phyloP scores from a whole-genome alignment of 306 rosid genomes.

The Astragalus glycyphyllos region DNA sequence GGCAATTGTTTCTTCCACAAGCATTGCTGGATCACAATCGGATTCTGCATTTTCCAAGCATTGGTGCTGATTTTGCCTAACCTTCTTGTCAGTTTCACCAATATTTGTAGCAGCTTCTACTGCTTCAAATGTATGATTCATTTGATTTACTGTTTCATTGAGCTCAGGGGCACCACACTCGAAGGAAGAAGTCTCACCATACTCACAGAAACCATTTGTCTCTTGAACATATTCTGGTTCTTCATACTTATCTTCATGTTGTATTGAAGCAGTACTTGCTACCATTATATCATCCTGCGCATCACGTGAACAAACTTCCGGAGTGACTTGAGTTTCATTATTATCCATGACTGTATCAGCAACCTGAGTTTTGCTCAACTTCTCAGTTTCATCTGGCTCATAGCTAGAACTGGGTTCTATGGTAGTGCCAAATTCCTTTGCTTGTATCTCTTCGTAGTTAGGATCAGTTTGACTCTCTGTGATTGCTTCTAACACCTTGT shows the following conservation, averaged over 20 bases:
- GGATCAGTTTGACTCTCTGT: slow-evolving; percentile 47
- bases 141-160: slow-evolving; percentile 43
- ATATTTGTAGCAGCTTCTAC: slow-evolving; percentile 35
- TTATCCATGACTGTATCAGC: slow-evolving; percentile 43
- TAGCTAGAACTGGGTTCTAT: slow-evolving; percentile 40
- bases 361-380: slow-evolving; percentile 42
- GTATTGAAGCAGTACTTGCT: slow-evolving; percentile 43
- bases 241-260: slow-evolving; percentile 44
- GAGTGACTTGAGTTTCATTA: slow-evolving; percentile 42
- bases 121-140: slow-evolving; percentile 45
- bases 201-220: slow-evolving; percentile 45
- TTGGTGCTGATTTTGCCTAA: slow-evolving; percentile 49
- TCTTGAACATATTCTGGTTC: slow-evolving; percentile 44
- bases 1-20: slow-evolving; percentile 54
- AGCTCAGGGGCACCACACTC: slow-evolving; percentile 45
- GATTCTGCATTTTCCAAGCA: slow-evolving; percentile 43
- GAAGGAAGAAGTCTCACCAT: slow-evolving; percentile 49
- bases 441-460: slow-evolving; percentile 43
- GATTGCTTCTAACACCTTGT: slow-evolving; percentile 41
- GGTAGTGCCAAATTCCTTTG: slow-evolving; percentile 45
- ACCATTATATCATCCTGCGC: slow-evolving; percentile 44
- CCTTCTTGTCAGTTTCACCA: slow-evolving; percentile 46
- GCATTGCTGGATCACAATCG: slow-evolving; percentile 43
- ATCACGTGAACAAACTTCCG: slow-evolving; percentile 42
- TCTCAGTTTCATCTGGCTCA: slow-evolving; percentile 54